Percentiles rank a stretch among this genome's conserved stretches.
Conservation (phyloP, 306 rosid genomes). For the Senna tora region DNA sequence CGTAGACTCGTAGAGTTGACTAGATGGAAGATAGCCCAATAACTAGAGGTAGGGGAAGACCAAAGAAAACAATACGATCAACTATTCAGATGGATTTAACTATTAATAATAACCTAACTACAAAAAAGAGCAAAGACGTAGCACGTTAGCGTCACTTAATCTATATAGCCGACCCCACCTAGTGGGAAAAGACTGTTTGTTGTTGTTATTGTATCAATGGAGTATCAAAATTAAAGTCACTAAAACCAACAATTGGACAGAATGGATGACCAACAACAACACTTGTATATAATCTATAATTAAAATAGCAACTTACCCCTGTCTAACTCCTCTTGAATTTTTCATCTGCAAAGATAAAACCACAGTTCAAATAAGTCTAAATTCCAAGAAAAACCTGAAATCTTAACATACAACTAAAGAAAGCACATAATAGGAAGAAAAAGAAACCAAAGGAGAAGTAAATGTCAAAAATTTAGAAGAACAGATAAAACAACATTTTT, state of each 20-base stretch:
- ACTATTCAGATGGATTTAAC: too few relatives aligned
- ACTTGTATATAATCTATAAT: conserved; percentile 21
- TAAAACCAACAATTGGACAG: conserved; percentile 19
- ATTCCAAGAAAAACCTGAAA: conserved; percentile 24
- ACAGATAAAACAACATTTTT: conserved; percentile 18
- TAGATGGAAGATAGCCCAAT: too few relatives aligned
- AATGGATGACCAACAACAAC: conserved; percentile 9
- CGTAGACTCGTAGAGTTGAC: too few relatives aligned
- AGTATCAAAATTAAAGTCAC: neutral
- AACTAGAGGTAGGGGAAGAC: too few relatives aligned
- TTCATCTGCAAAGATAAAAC: conserved; percentile 56
- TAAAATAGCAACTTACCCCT: conserved; percentile 56
- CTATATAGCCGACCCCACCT: too few relatives aligned
- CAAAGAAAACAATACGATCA: too few relatives aligned
- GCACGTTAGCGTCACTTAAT: too few relatives aligned
- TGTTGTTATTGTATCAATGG: too few relatives aligned
- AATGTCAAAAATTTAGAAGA: conserved; percentile 4
- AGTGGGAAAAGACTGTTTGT: too few relatives aligned
- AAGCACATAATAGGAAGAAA: conserved; percentile 12
- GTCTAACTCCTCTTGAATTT: conserved; percentile 55
- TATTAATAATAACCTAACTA: too few relatives aligned
- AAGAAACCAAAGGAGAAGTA: conserved; percentile 22
- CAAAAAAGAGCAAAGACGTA: too few relatives aligned
- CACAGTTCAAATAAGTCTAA: conserved; percentile 37
- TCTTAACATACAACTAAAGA: neutral